Conservation (phyloP, 441 rosid species). For the Corymbia calophylla region DNA sequence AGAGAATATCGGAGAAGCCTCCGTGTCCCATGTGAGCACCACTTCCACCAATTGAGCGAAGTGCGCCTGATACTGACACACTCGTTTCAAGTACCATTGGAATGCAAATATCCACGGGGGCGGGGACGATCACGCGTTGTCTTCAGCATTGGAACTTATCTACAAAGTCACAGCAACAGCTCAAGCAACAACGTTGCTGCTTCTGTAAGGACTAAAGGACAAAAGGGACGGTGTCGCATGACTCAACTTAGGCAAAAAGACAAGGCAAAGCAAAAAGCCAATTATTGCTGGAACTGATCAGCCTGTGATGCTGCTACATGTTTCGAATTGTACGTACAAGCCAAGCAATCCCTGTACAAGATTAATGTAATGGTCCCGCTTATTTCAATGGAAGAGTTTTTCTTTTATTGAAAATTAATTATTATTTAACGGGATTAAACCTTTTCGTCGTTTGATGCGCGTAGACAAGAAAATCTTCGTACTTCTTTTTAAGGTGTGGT, state of each 20-base stretch:
- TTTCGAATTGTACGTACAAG: background rate
- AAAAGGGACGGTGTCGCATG: background rate
- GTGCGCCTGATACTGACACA: background rate
- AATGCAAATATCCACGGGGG: background rate
- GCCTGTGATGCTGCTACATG: background rate
- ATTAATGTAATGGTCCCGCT: background rate
- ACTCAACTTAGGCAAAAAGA: background rate
- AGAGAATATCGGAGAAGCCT: background rate
- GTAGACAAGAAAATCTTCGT: background rate
- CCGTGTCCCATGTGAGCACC: background rate
- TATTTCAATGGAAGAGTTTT: background rate
- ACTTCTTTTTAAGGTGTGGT: background rate
- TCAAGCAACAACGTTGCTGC: background rate
- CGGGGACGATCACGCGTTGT: background rate
- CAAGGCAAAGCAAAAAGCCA: background rate
- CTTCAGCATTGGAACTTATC: background rate
- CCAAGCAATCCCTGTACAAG: background rate
- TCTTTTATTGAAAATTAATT: background rate
- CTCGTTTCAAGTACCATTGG: background rate
- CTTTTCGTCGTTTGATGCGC: background rate
- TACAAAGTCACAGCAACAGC: background rate
- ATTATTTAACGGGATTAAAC: background rate
- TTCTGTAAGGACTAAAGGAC: background rate
- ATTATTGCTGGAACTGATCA: background rate
- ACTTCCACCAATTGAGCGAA: background rate